A percentile compares a stretch with the other conserved stretches of the same genome.
phyloP scores from a whole-genome alignment of 1,284 basidiomycete genomes.

The Puccinia hordei region DNA sequence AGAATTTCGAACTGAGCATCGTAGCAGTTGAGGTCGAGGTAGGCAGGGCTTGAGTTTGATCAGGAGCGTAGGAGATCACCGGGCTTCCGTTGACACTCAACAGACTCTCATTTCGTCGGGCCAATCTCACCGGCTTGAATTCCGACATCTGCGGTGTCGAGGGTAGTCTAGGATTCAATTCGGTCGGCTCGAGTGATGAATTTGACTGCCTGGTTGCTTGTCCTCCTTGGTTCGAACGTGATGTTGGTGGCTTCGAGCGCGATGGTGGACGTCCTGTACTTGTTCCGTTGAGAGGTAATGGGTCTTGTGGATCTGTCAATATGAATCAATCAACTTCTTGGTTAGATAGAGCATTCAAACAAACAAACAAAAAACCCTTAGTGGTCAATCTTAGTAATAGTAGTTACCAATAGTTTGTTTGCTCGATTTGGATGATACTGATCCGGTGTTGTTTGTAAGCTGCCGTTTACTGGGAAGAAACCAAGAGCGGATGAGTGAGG shows the following conservation, averaged over 20 bases:
- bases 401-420: conserved; percentile 1
- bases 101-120: conserved; percentile 35
- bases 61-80: conserved; percentile 5
- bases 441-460: conserved; percentile 21
- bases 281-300: background rate
- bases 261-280: background rate
- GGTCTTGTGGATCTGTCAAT: background rate
- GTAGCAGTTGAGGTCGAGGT: background rate
- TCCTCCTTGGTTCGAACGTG: conserved; percentile 1
- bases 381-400: too few relatives aligned
- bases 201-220: background rate
- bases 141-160: conserved; percentile 21
- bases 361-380: too few relatives aligned
- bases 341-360: too few relatives aligned
- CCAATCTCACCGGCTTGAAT: conserved; percentile 24
- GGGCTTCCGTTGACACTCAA: conserved; percentile 39
- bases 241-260: conserved; percentile 27
- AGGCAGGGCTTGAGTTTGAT: background rate
- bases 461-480: conserved; percentile 17
- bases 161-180: background rate
- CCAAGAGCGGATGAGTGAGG: background rate
- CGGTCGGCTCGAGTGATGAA: background rate
- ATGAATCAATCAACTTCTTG: too few relatives aligned
- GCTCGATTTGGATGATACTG: conserved; percentile 1
- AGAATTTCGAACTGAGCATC: background rate